These are phyloP conservation scores for Eragrostis tef DNA, from an alignment of 202 grass and related monocot genomes.

Conservation along the genomic window DNA sequence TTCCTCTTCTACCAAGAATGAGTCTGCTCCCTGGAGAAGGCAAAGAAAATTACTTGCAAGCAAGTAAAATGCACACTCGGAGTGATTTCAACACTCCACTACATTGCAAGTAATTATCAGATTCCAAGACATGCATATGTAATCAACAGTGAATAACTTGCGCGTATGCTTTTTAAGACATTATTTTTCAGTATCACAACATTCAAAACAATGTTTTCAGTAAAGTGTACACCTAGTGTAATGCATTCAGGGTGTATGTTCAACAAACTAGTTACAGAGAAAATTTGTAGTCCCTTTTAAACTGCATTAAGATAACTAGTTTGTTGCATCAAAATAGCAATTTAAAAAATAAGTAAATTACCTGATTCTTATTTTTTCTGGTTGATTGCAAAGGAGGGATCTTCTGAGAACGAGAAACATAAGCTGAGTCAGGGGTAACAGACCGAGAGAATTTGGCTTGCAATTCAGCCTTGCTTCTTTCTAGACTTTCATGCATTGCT, in stretches of 20 bases:
- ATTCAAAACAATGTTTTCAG: not conserved
- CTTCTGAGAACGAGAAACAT: constrained; percentile 55
- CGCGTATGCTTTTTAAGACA: too few relatives aligned
- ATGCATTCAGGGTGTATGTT: not conserved
- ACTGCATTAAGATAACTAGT: not conserved
- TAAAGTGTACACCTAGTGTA: constrained; percentile 28
- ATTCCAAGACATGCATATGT: constrained; percentile 18
- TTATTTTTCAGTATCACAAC: constrained; percentile 17
- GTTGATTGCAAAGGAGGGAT: constrained; percentile 56
- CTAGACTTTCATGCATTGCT: constrained; percentile 88
- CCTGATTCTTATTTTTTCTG: constrained; percentile 67
- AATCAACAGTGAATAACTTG: constrained; percentile 6
- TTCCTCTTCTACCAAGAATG: constrained; percentile 74
- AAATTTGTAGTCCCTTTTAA: not conserved
- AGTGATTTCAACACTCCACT: constrained; percentile 19
- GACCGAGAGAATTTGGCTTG: constrained; percentile 67
- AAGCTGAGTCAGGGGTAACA: constrained; percentile 47
- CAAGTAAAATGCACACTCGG: constrained; percentile 32
- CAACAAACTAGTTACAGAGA: constrained; percentile 10
- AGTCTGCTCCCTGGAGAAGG: constrained; percentile 62
- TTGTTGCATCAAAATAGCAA: constrained; percentile 7
- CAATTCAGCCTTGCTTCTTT: constrained; percentile 86
- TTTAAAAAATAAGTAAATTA: constrained; percentile 50
- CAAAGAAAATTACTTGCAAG: constrained; percentile 47
- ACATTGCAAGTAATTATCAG: constrained; percentile 8